Percentiles rank a stretch among this genome's conserved stretches.
Evolutionary conservation across 225 moss, liverwort and hornwort species (phyloP).

Genomic region (Straminergon stramineum): DNA sequence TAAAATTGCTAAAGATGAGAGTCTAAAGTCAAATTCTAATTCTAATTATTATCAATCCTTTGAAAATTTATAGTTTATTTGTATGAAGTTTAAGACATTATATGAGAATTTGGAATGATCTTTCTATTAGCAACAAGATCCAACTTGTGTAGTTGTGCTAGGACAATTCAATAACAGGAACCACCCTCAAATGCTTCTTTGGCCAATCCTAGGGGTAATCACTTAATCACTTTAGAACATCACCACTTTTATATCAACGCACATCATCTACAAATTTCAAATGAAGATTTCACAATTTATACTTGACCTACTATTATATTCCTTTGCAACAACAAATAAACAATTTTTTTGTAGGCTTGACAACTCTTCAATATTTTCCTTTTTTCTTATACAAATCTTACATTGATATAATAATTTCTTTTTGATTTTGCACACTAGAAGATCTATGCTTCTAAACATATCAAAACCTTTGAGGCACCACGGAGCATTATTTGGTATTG

Average conservation of each 20-base stretch:
- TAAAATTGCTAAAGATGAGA: background rate
- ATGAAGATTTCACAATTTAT: background rate
- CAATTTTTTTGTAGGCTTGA: no score
- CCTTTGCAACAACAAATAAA: background rate
- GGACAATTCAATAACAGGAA: no score
- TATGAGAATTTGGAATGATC: background rate
- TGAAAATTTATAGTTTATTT: background rate
- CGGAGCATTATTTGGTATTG: no score
- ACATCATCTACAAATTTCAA: background rate
- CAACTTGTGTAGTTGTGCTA: background rate
- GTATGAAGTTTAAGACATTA: background rate
- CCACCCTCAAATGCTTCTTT: background rate
- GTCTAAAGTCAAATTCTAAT: background rate
- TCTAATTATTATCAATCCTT: background rate
- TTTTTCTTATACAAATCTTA: background rate
- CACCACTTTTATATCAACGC: no score
- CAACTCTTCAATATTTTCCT: no score
- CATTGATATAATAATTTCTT: background rate
- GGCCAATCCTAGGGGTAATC: background rate
- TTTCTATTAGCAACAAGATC: background rate
- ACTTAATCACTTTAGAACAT: background rate
- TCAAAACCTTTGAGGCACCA: rapidly evolving
- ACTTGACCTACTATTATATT: background rate
- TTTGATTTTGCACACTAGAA: background rate
- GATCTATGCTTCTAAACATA: background rate